These are phyloP conservation scores for Calonectria pteridis DNA, from an alignment of 2,329 filamentous ascomycete genomes.

Conservation along the genomic window DNA sequence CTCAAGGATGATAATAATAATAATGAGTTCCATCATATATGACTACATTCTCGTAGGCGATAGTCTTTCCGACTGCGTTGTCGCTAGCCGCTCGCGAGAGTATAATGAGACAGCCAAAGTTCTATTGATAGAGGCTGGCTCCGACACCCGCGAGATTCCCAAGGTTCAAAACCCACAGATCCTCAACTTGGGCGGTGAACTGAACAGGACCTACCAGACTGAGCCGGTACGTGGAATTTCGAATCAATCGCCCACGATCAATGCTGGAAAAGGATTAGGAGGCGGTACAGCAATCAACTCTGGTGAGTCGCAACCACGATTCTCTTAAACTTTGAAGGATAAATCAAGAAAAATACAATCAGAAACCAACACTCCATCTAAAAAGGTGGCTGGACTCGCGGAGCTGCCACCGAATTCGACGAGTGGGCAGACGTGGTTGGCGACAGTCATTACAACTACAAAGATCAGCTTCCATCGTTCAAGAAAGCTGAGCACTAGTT, in stretches of 20 bases:
- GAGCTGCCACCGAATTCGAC: slow-evolving; percentile 58
- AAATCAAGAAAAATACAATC: not conserved
- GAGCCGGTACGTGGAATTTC: slow-evolving; percentile 45
- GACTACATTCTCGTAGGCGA: slow-evolving; percentile 50
- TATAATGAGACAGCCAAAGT: slow-evolving; percentile 42
- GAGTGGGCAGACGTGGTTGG: slow-evolving; percentile 52
- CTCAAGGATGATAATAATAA: no score
- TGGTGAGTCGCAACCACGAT: not conserved
- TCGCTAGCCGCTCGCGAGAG: slow-evolving; percentile 46
- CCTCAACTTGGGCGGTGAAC: slow-evolving; percentile 44
- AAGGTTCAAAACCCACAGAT: slow-evolving; percentile 36
- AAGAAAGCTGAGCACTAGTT: slow-evolving; percentile 53
- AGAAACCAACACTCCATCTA: not conserved
- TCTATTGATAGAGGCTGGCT: slow-evolving; percentile 55
- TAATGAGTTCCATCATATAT: slow-evolving; percentile 20
- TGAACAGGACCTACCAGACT: slow-evolving; percentile 52
- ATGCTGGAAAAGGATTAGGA: slow-evolving; percentile 53
- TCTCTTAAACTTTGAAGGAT: no score
- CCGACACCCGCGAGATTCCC: slow-evolving; percentile 35
- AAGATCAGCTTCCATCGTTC: slow-evolving; percentile 60
- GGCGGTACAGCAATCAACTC: slow-evolving; percentile 20
- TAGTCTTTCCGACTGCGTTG: slow-evolving; percentile 49
- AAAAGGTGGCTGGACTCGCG: slow-evolving; percentile 56
- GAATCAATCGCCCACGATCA: slow-evolving; percentile 41
- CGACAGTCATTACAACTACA: slow-evolving; percentile 59